phyloP scores from a whole-genome alignment of 2,329 filamentous ascomycete genomes.

The Aspergillus sp. region DNA sequence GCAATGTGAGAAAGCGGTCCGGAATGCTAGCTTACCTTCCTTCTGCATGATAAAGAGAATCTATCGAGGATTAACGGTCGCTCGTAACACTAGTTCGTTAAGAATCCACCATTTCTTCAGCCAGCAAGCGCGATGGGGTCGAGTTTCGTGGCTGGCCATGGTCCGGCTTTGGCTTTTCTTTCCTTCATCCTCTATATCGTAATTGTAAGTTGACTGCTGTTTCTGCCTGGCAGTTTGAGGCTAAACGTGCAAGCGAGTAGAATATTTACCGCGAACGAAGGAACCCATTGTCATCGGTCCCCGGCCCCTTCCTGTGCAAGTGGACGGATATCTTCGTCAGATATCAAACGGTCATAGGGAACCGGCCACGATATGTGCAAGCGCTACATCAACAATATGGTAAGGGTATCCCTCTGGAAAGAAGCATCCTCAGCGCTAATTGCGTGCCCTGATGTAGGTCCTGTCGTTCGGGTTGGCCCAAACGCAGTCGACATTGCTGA shows the following conservation, averaged over 20 bases:
- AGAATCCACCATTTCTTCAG: neutral
- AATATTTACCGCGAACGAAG: neutral
- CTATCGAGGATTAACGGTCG: too few species aligned
- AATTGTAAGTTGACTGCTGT: neutral
- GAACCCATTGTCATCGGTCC: conserved; percentile 6
- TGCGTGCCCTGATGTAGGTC: conserved; percentile 21
- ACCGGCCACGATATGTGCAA: conserved; percentile 19
- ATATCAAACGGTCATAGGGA: conserved; percentile 13
- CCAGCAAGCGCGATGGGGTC: neutral
- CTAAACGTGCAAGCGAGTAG: neutral
- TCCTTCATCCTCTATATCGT: neutral
- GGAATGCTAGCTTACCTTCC: too few species aligned
- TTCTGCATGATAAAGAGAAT: too few species aligned
- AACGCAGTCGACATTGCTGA: conserved; percentile 44
- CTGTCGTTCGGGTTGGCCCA: conserved; percentile 33
- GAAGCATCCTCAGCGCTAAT: neutral
- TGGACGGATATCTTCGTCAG: conserved; percentile 13
- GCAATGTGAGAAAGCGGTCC: too few species aligned
- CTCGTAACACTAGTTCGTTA: too few species aligned
- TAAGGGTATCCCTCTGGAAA: neutral
- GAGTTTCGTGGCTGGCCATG: neutral
- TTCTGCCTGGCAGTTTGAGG: neutral
- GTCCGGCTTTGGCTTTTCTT: neutral
- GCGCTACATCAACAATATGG: conserved; percentile 19
- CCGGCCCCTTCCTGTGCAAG: conserved; percentile 15